Evolutionary conservation across 768 basidiomycete genomes (phyloP).

Genomic region (Kwoniella mangroviensis): DNA sequence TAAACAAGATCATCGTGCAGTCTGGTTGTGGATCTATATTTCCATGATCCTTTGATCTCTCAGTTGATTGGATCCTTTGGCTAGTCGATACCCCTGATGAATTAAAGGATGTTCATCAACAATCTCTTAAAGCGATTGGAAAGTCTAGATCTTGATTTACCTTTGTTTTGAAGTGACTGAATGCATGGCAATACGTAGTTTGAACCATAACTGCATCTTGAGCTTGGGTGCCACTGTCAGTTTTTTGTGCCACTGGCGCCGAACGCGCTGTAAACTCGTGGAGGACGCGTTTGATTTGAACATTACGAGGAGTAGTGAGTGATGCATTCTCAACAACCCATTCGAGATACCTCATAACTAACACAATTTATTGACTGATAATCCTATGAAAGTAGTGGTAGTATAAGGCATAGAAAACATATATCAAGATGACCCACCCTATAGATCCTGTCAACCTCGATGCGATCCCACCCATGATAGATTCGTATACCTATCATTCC

Average conservation of each 20-base stretch:
- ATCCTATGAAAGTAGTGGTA: too few species aligned
- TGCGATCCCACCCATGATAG: slow-evolving; percentile 39
- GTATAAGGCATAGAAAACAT: too few species aligned
- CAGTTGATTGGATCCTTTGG: background rate
- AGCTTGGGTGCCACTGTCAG: background rate
- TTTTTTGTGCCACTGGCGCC: background rate
- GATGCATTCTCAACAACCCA: too few species aligned
- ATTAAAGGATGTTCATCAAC: background rate
- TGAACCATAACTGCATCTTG: background rate
- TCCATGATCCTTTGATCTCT: background rate
- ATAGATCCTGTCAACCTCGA: slow-evolving; percentile 45
- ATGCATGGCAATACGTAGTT: background rate
- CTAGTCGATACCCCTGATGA: background rate
- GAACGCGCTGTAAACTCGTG: too few species aligned
- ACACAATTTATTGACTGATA: too few species aligned
- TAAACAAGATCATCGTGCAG: background rate
- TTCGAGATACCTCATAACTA: too few species aligned
- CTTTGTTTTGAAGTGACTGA: background rate
- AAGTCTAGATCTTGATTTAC: background rate
- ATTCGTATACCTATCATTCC: slow-evolving; percentile 53
- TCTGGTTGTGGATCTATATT: background rate
- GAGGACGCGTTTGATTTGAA: slow-evolving; percentile 14
- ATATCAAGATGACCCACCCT: slow-evolving; percentile 12
- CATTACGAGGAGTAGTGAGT: too few species aligned
- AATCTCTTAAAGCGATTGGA: background rate